These are phyloP conservation scores for Kalanchoe fedtschenkoi DNA, from an alignment of 164 flowering plant species.

Conservation along the genomic window DNA sequence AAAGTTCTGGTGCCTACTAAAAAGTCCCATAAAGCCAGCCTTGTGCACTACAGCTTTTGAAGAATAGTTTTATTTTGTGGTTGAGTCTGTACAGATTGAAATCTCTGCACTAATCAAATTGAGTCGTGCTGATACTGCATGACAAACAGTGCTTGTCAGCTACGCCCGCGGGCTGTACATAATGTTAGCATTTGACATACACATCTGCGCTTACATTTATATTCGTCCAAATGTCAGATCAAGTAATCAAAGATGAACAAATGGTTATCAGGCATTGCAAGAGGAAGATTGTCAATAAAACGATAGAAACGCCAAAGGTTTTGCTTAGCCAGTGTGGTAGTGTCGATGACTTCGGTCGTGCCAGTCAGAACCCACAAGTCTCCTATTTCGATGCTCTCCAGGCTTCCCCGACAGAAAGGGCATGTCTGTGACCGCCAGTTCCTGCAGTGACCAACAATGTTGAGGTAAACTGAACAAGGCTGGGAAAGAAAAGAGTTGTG, in stretches of 20 bases:
- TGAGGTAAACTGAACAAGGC: not conserved
- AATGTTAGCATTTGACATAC: not conserved
- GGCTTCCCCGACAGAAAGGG: conserved; percentile 78
- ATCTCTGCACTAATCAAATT: too few relatives aligned
- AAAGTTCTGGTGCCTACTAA: too few relatives aligned
- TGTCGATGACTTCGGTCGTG: conserved; percentile 46
- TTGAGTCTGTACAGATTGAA: too few relatives aligned
- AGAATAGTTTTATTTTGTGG: too few relatives aligned
- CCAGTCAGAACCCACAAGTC: conserved; percentile 77
- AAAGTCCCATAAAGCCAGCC: too few relatives aligned
- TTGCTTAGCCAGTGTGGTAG: conserved; percentile 43
- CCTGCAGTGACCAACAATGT: conserved; percentile 29
- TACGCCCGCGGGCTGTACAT: not conserved
- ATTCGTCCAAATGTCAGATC: conserved; percentile 24
- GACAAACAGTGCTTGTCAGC: too few relatives aligned
- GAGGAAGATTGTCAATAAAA: conserved; percentile 52
- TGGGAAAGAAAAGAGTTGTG: not conserved
- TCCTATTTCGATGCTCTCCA: conserved; percentile 42
- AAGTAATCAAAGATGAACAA: conserved; percentile 49
- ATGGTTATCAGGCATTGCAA: conserved; percentile 30
- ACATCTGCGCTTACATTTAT: not conserved
- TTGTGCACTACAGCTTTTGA: too few relatives aligned
- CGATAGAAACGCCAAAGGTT: conserved; percentile 50
- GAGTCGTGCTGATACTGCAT: too few relatives aligned
- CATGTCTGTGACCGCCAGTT: conserved; percentile 62